These are phyloP conservation scores for Pelargonium cotyledonis DNA, from an alignment of 441 rosid genomes.

Conservation along the genomic window DNA sequence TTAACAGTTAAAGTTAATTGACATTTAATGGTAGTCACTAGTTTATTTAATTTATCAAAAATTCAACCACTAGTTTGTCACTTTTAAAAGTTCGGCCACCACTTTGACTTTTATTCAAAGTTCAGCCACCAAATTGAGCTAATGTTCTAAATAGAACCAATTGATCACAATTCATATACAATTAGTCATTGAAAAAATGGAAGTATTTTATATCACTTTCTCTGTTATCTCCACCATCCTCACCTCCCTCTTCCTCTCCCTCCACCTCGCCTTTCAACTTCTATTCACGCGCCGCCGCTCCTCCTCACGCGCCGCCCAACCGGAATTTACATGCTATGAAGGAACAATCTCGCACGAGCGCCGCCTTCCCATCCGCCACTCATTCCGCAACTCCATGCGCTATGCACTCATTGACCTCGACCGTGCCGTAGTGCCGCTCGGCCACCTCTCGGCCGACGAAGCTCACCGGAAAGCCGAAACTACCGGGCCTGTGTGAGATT, in stretches of 20 bases:
- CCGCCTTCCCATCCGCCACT: conserved; percentile 65
- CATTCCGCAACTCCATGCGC: conserved; percentile 62
- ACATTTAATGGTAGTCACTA: no score
- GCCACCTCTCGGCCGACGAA: conserved; percentile 23
- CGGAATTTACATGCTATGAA: conserved; percentile 39
- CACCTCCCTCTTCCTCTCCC: conserved; percentile 24
- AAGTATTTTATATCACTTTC: conserved; percentile 40
- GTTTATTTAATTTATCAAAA: no score
- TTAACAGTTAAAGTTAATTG: no score
- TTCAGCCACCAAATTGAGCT: no score
- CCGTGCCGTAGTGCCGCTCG: conserved; percentile 13
- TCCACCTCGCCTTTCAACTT: background rate
- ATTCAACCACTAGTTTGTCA: no score
- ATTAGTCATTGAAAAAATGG: conserved; percentile 31
- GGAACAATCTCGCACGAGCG: conserved; percentile 90
- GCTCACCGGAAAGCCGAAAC: conserved; percentile 56
- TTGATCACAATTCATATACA: no score
- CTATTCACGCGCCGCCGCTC: background rate
- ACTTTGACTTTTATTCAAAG: no score
- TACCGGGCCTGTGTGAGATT: background rate
- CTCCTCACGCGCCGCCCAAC: background rate
- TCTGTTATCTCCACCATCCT: conserved; percentile 49
- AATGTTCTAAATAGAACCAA: no score
- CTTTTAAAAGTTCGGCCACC: no score
- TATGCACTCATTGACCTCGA: conserved; percentile 81